Base-by-base conservation (phyloP, 441 rosid genomes). In the Mallotus repandus region DNA sequence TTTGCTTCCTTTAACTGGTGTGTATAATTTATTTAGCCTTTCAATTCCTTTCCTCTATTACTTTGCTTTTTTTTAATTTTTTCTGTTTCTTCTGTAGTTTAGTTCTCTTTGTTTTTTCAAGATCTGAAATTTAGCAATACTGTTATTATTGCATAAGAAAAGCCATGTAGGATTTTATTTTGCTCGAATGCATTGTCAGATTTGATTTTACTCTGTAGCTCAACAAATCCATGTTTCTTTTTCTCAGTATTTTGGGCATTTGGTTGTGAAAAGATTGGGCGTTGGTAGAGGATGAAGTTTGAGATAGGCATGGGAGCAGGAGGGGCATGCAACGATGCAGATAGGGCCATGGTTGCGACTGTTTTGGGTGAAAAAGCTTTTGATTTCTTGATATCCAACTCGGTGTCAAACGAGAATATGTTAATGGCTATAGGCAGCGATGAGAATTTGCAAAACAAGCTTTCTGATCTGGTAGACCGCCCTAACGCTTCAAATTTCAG, bases 401-500 rank as follows among this genome's bases (percentile, higher is more conserved):
- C 97, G 13, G 80, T 84, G 50, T 86, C 89, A 12, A 91, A 88
- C 68, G 92, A 91, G 80, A 88, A 78, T 69, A 85, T 84, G 54
- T 86, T 89, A 68, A 77, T 86, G 74, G 81, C 90, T 13, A 67
- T 89, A 41, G 90, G 86, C 29, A 89, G 82, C 58, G 95, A 90
- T 63, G 97, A 90, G 71, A 83, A 80, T 83, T 76, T 93, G 68
- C 95, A 93, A 66, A 86, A 82, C 80, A 95, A 93, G 91, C 94
- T 93, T 43, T 87, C 96, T 54, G 89, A 90, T 84, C 92, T 95
- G 14, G 99, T 95, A 68, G 99, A 95, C 69, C 75, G 77, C 10
- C 98, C 97, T 16, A 77, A 85, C 84, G 69, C 82, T 0, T 87
- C 92, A 14, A 89, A 82, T 84, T 94, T 94, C 69, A 91, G 99